Evolutionary conservation across 1,139 yeast species (phyloP).

Genomic region (Pneumocystis carinii): DNA sequence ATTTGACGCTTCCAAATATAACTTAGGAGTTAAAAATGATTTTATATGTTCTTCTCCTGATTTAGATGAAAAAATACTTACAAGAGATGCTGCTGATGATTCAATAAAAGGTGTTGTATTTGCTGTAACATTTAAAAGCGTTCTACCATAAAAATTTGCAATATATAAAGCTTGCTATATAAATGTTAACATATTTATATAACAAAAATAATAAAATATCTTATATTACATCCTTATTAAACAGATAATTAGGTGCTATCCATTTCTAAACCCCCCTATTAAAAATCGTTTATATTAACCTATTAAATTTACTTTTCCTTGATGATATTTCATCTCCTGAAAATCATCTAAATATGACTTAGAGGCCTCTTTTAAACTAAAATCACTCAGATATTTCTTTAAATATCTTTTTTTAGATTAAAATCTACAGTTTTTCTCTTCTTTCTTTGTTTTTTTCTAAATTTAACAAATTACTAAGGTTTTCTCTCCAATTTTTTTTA

Average conservation of each 20-base stretch:
- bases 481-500: slow-evolving; percentile 25
- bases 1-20: slow-evolving; percentile 19
- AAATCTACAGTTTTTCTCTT: slow-evolving; percentile 19
- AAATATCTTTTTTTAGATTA: slow-evolving; percentile 16
- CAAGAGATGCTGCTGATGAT: background rate
- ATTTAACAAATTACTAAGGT: slow-evolving; percentile 33
- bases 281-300: background rate
- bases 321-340: slow-evolving; percentile 10
- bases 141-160: slow-evolving; percentile 62
- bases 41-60: slow-evolving; percentile 59
- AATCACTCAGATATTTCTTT: slow-evolving; percentile 20
- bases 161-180: slow-evolving; percentile 48
- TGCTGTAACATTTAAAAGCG: slow-evolving; percentile 32
- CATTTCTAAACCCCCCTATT: slow-evolving; percentile 2
- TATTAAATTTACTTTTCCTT: slow-evolving; percentile 5
- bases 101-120: slow-evolving; percentile 15
- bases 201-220: background rate
- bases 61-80: slow-evolving; percentile 46
- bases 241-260: slow-evolving; percentile 10
- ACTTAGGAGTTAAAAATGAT: slow-evolving; percentile 35
- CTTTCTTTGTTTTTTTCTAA: slow-evolving; percentile 27
- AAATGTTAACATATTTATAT: background rate
- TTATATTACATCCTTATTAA: slow-evolving; percentile 3
- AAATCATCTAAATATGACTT: slow-evolving; percentile 10
- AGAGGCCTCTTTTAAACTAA: slow-evolving; percentile 16